Evolutionary conservation across 305 asterid species (phyloP).

Genomic region (Fraxinus albicans): DNA sequence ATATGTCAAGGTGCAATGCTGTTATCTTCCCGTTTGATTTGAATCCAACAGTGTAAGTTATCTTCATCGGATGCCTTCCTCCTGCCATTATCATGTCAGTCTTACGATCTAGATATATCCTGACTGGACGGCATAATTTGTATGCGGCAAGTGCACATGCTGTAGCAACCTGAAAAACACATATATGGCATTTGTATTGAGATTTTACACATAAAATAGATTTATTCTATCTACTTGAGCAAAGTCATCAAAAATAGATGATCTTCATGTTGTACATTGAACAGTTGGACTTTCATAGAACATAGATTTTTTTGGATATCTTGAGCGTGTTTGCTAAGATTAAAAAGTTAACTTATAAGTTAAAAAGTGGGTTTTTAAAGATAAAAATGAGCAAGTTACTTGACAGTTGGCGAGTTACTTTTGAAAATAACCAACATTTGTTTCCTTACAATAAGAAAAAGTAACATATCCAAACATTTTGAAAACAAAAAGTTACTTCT

Average conservation of each 20-base stretch:
- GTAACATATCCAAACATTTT: neutral
- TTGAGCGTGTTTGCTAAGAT: neutral
- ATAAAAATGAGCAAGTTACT: neutral
- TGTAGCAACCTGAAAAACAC: constrained; percentile 47
- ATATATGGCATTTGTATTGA: neutral
- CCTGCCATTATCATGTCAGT: constrained; percentile 82
- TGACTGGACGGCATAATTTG: constrained; percentile 65
- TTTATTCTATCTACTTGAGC: neutral
- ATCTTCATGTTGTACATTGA: neutral
- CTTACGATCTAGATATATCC: constrained; percentile 61
- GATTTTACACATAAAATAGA: neutral
- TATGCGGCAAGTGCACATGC: constrained; percentile 85
- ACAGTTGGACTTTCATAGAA: neutral
- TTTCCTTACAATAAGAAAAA: neutral
- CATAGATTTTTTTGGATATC: neutral
- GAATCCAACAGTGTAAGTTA: constrained; percentile 68
- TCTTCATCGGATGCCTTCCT: constrained; percentile 86
- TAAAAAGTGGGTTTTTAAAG: neutral
- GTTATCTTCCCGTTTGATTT: constrained; percentile 71
- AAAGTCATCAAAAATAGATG: neutral
- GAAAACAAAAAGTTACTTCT: neutral
- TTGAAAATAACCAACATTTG: neutral
- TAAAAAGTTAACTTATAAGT: neutral
- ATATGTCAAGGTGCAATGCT: constrained; percentile 63
- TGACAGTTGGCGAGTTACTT: neutral